Evolutionary conservation across 208 protist genomes (phyloP).

Genomic region (Acanthamoeba polyphaga): DNA sequence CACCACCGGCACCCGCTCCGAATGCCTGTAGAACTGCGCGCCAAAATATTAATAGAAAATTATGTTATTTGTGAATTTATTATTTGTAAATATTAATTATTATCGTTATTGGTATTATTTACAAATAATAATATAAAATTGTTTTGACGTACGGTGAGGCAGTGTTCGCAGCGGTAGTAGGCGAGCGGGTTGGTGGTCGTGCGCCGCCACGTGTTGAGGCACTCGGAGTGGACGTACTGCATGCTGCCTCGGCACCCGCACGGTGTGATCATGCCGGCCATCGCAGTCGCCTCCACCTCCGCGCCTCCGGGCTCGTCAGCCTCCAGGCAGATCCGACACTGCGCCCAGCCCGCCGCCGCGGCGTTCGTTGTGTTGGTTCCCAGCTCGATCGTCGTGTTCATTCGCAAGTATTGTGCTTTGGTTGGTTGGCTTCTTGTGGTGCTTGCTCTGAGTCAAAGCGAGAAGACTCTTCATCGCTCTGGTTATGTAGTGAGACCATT

Average conservation of each 20-base stretch:
- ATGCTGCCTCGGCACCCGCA: slow-evolving; percentile 9
- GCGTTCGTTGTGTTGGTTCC: not conserved
- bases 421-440: no score
- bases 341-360: not conserved
- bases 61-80: no score
- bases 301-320: not conserved
- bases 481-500: no score
- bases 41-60: no score
- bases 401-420: not conserved
- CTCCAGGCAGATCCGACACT: not conserved
- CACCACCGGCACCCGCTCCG: not conserved
- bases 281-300: no score
- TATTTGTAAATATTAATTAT: no score
- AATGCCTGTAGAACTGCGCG: slow-evolving; percentile 4
- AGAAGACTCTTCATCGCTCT: no score
- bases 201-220: not conserved
- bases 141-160: not conserved
- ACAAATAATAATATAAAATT: no score
- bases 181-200: not conserved
- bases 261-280: not conserved
- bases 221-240: not conserved
- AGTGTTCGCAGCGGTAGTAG: slow-evolving; percentile 43
- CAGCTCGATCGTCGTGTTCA: not conserved
- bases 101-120: no score
- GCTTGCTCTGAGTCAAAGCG: no score